Percentiles rank a stretch among this genome's conserved stretches.
Conservation (phyloP, 768 basidiomycete species). For the Tubosaeta sp. region DNA sequence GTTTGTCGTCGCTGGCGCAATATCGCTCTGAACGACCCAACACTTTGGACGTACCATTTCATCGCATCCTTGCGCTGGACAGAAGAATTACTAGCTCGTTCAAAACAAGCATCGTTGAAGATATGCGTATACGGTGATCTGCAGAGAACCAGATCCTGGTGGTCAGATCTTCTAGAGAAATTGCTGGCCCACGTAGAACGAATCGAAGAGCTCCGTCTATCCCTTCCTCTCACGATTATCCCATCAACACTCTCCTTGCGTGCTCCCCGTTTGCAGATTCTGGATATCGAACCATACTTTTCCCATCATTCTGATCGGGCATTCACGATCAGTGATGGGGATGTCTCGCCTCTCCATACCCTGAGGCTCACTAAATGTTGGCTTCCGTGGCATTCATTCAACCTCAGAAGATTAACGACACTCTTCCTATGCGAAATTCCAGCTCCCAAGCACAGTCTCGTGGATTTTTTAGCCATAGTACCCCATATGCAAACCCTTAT, state of each 20-base stretch:
- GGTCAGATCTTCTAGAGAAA: background rate
- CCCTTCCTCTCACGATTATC: background rate
- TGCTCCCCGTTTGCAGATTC: background rate
- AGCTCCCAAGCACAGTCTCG: slow-evolving; percentile 15
- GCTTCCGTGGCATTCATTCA: background rate
- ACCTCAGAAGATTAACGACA: slow-evolving; percentile 26
- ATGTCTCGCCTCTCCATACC: background rate
- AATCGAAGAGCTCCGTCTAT: background rate
- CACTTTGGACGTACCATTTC: slow-evolving; percentile 8
- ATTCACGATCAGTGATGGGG: background rate
- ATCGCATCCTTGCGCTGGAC: slow-evolving; percentile 32
- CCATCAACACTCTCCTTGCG: background rate
- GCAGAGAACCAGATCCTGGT: slow-evolving; percentile 5
- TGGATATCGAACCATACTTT: background rate
- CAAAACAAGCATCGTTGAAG: slow-evolving; percentile 7
- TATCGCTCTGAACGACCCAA: too few species aligned
- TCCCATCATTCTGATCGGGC: background rate
- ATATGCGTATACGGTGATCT: slow-evolving; percentile 19
- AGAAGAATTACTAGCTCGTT: slow-evolving; percentile 39
- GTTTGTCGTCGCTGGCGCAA: too few species aligned
- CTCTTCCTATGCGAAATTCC: slow-evolving; percentile 30
- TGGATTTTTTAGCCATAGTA: slow-evolving; percentile 31
- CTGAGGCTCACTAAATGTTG: background rate
- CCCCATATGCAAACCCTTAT: slow-evolving; percentile 31
- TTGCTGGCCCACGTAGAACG: background rate